Conservation (phyloP, 805 yeast species). For the Starmerella sp. region DNA sequence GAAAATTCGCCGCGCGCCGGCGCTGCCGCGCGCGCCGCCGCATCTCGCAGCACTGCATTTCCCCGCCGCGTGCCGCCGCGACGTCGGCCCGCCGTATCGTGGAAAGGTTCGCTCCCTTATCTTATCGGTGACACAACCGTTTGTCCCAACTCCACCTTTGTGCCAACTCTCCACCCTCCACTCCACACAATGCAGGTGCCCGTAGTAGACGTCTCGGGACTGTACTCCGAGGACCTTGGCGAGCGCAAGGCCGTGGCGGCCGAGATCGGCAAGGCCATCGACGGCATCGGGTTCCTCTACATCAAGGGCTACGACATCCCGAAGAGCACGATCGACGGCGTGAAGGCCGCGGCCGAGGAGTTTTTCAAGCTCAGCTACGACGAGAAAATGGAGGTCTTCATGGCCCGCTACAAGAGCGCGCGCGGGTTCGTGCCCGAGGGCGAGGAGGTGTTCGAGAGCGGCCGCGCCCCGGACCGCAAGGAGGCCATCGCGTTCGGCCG, state of each 20-base stretch:
- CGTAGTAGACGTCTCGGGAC: slow-evolving; percentile 11
- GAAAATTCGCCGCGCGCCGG: too few relatives aligned
- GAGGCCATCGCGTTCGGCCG: slow-evolving; percentile 51
- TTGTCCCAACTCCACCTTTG: too few relatives aligned
- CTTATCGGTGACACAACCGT: too few relatives aligned
- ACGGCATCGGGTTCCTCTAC: slow-evolving; percentile 46
- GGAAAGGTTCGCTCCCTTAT: too few relatives aligned
- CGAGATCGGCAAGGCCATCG: slow-evolving; percentile 35
- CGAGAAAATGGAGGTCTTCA: slow-evolving; percentile 31
- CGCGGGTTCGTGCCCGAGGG: slow-evolving; percentile 21
- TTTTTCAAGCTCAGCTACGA: slow-evolving; percentile 40
- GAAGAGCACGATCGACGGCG: slow-evolving; percentile 26
- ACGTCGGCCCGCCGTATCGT: too few relatives aligned
- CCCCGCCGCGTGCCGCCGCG: too few relatives aligned
- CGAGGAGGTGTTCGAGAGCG: slow-evolving; percentile 5
- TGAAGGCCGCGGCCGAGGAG: slow-evolving; percentile 30
- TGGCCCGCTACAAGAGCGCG: slow-evolving; percentile 46
- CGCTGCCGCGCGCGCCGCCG: too few relatives aligned
- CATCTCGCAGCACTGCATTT: too few relatives aligned
- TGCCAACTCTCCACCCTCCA: too few relatives aligned
- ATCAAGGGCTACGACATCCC: slow-evolving; percentile 33
- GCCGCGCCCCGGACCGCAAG: slow-evolving; percentile 39
- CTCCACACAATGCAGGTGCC: slow-evolving; percentile 3
- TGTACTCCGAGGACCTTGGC: slow-evolving; percentile 3
- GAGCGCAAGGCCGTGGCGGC: slow-evolving; percentile 14